Base-by-base conservation (phyloP, 1,284 basidiomycete genomes). In the Moesziomyces parantarcticus region DNA sequence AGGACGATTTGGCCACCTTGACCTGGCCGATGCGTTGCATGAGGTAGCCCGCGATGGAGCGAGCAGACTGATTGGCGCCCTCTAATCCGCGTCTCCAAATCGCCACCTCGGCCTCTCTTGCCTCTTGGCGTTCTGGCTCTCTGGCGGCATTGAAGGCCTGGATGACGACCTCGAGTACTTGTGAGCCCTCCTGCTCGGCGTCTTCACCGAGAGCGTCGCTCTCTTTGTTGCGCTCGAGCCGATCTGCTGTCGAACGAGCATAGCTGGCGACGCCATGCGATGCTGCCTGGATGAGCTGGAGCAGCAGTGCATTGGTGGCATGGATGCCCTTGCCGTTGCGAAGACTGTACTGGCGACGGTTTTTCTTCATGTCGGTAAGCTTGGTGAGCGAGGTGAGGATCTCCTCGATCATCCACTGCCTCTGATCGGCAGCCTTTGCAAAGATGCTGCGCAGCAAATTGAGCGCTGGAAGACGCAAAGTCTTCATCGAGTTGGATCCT, bases 391-490 rank as follows among this genome's bases (percentile, higher is more conserved):
- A 94, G 4, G 90, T 89, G 20, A 99, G 84, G 32, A 98, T 94
- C 84, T 98, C 96, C 82, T 97, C 94, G 21, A 99, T 91, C 69
- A 98, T 96, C 94, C 94, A 97, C 1, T 90, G 89, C 1, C 96
- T 87, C 84, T 99, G 96, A 40, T 91, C 90, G 62, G 92, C 90
- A 74, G 97, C 90, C 67, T 90, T 91, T 8, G 93, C 92, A 80
- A 97, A 98, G 29, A 96, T 90, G 90, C 93, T 78, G 9, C 64
- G 71, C 67, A 97, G 89, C 61, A 96, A 87, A 1, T 89, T 89
- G 42, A 97, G 85, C 0, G 92, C 91, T 75, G 95, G 91, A 51
- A 93, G 85, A 50, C 93, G 87, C 62, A 98, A 83, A 3, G 90
- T 90, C 71, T 91, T 89, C 90, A 96, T 91, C 8, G 87, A 84